Conservation (phyloP, 768 basidiomycete species). For the Tylopilus subfusipes region DNA sequence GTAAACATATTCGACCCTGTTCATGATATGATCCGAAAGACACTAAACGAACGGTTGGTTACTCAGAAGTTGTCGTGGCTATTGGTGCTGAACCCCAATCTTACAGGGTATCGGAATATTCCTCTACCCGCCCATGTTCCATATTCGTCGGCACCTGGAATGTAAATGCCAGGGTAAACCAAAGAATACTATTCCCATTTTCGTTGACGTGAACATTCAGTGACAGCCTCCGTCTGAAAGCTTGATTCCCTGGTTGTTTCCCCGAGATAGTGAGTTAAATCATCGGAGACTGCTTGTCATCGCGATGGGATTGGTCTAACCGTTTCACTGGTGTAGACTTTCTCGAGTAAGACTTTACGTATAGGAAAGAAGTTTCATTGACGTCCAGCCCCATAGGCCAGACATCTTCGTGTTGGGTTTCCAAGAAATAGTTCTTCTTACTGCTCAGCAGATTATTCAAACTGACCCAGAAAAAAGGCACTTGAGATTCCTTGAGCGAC, state of each 20-base stretch:
- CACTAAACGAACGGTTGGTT: slow-evolving; percentile 63
- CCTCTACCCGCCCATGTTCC: slow-evolving; percentile 62
- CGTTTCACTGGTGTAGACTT: slow-evolving; percentile 10
- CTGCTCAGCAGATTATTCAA: slow-evolving; percentile 96
- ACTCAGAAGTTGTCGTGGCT: neutral
- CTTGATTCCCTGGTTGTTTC: slow-evolving; percentile 87
- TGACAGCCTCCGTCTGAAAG: slow-evolving; percentile 73
- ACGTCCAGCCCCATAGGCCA: slow-evolving; percentile 46
- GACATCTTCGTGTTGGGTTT: slow-evolving; percentile 91
- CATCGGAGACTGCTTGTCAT: neutral
- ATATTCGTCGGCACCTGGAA: slow-evolving; percentile 96
- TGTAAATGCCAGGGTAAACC: slow-evolving; percentile 78
- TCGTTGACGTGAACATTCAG: slow-evolving; percentile 6
- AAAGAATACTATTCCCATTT: neutral
- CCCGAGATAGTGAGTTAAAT: slow-evolving; percentile 59
- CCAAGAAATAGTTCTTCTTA: slow-evolving; percentile 96
- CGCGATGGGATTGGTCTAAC: neutral
- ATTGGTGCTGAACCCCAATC: neutral
- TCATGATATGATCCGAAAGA: slow-evolving; percentile 78
- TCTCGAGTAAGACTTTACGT: slow-evolving; percentile 14
- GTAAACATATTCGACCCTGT: slow-evolving; percentile 94
- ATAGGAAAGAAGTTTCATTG: slow-evolving; percentile 24
- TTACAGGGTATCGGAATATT: slow-evolving; percentile 76
- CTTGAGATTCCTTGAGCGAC: slow-evolving; percentile 7
- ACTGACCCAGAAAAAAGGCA: slow-evolving; percentile 91